Evolutionary conservation across 2,329 filamentous ascomycete species (phyloP), one percentile per base, ranked within the genome.

Genomic region (Aspergillus aculeatinus): DNA sequence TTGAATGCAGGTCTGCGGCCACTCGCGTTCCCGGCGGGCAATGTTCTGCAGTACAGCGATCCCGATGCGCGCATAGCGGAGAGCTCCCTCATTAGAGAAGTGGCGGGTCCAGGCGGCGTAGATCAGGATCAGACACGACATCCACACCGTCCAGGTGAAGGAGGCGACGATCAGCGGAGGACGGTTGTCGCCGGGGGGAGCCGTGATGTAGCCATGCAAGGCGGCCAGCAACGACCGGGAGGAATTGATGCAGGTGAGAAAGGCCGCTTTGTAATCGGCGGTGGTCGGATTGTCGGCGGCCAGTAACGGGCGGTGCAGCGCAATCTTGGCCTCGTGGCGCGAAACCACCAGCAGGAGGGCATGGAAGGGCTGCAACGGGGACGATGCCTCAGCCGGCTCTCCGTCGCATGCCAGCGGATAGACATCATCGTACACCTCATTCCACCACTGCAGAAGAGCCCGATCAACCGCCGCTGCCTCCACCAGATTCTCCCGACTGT

Each of bases 131-230:
- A 84, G 81, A 1, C 79, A 80, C 59, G 81, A 82, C 63, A 83
- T 83, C 82, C 82, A 84, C 0, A 81, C 74, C 1, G 78, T 78
- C 81, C 82, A 83, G 0, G 81, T 83, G 44, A 82, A 82, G 0
- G 81, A 81, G 2, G 81, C 81, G 80, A 81, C 83, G 0, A 81
- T 68, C 25, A 84, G 67, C 0, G 79, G 76, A 6, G 31, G 61
- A 58, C 59, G 23, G 29, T 16, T 14, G 19, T 25, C 49, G 10
- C 4, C 27, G 44, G 19, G 62, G 6, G 35, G 42, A 49, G 49
- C 59, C 42, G 62, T 69, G 61, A 62, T 66, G 54, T 68, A 68
- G 55, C 60, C 77, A 33, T 60, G 77, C 29, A 82, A 66, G 0
- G 74, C 73, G 5, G 74, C 78, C 7, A 83, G 77, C 23, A 83